These are phyloP conservation scores for Lachnellula subtilissima DNA, from an alignment of 2,329 filamentous ascomycete genomes.

Conservation along the genomic window DNA sequence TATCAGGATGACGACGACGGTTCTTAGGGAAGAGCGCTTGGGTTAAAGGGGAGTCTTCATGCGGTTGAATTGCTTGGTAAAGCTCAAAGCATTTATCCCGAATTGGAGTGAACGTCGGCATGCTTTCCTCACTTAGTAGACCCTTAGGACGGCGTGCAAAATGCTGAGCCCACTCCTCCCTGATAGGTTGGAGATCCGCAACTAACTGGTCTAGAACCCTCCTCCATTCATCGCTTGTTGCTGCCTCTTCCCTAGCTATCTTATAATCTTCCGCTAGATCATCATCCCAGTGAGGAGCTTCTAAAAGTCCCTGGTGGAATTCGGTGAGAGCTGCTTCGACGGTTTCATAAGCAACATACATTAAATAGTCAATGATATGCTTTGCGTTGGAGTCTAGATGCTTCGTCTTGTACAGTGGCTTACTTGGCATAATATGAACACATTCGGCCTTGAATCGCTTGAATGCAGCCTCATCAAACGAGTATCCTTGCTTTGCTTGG, in stretches of 20 bases:
- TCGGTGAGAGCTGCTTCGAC: constrained; percentile 29
- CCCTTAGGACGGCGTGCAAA: not conserved
- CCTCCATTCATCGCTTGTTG: constrained; percentile 8
- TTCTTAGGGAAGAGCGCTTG: constrained; percentile 14
- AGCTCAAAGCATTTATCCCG: constrained; percentile 10
- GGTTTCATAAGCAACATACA: constrained; percentile 47
- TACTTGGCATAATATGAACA: constrained; percentile 15
- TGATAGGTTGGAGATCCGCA: constrained; percentile 8
- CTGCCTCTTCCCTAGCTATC: constrained; percentile 8
- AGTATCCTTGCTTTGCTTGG: constrained; percentile 49
- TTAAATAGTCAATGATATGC: constrained; percentile 61
- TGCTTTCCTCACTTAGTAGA: not conserved
- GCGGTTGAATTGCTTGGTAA: constrained; percentile 25
- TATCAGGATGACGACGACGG: constrained; percentile 7
- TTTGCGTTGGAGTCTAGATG: constrained; percentile 20
- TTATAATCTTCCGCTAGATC: constrained; percentile 20
- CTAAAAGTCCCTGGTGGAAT: constrained; percentile 22
- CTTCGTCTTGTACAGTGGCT: constrained; percentile 43
- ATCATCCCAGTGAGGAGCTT: constrained; percentile 17
- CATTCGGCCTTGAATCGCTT: constrained; percentile 25
- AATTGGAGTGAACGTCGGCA: constrained; percentile 2
- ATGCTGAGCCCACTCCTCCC: constrained; percentile 11
- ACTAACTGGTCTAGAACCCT: constrained; percentile 12
- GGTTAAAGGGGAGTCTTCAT: constrained; percentile 12
- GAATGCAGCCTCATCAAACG: constrained; percentile 44